Evolutionary conservation across 2,329 filamentous ascomycete genomes (phyloP).

Genomic region (Hawksworthiomyces lignivorus): DNA sequence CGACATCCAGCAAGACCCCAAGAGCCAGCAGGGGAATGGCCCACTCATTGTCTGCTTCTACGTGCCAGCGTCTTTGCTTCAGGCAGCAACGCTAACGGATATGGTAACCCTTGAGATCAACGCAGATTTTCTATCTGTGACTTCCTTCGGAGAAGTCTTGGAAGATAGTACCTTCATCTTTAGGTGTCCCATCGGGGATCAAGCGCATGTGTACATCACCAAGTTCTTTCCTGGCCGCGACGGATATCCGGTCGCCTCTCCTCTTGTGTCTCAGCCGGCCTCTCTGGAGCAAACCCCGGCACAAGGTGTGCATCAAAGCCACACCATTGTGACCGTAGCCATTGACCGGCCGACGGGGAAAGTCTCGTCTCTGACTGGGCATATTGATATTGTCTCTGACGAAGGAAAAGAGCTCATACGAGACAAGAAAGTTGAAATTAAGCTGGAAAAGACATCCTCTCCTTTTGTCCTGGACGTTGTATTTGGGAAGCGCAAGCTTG

Average conservation of each 20-base stretch:
- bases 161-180: conserved; percentile 24
- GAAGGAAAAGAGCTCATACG: conserved; percentile 29
- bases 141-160: conserved; percentile 19
- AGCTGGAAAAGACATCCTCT: conserved; percentile 27
- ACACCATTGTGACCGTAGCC: conserved; percentile 22
- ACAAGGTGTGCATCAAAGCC: too few relatives aligned
- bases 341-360: conserved; percentile 21
- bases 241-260: conserved; percentile 20
- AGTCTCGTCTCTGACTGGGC: conserved; percentile 31
- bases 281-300: too few relatives aligned
- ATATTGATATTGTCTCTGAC: conserved; percentile 28
- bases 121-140: conserved; percentile 18
- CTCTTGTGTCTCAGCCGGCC: neutral
- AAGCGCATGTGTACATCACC: conserved; percentile 27
- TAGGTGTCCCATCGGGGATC: conserved; percentile 23
- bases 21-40: conserved; percentile 29
- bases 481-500: conserved; percentile 24
- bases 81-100: conserved; percentile 22
- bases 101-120: conserved; percentile 26
- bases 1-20: conserved; percentile 25
- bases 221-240: conserved; percentile 28
- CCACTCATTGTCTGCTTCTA: conserved; percentile 35
- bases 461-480: conserved; percentile 35
- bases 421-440: conserved; percentile 30
- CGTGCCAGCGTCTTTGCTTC: conserved; percentile 27